Evolutionary conservation across 768 basidiomycete species (phyloP).

Genomic region (Pisolithus marmoratus): DNA sequence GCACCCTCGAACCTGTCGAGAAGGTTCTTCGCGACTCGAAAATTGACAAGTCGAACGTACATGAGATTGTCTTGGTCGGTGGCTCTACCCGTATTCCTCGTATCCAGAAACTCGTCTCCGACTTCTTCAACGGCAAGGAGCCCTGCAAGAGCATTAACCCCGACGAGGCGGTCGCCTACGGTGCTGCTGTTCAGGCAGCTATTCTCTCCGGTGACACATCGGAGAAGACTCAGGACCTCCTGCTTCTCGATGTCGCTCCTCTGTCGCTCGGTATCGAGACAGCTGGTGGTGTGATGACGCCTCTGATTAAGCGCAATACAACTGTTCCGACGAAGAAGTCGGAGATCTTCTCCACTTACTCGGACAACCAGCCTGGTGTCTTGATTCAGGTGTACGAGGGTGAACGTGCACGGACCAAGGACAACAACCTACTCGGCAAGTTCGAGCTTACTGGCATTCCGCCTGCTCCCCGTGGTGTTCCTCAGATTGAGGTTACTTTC

Average conservation of each 20-base stretch:
- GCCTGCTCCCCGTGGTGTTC: slow-evolving; percentile 95
- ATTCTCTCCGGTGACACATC: slow-evolving; percentile 97
- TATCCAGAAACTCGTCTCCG: slow-evolving; percentile 94
- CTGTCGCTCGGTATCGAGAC: slow-evolving; percentile 95
- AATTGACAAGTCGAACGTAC: slow-evolving; percentile 92
- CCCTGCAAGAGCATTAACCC: slow-evolving; percentile 99
- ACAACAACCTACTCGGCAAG: slow-evolving; percentile 98
- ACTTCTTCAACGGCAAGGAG: slow-evolving; percentile 98
- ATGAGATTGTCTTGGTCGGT: slow-evolving; percentile 97
- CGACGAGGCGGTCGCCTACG: slow-evolving; percentile 97
- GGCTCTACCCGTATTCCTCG: slow-evolving; percentile 98
- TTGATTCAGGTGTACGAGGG: slow-evolving; percentile 98
- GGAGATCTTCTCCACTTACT: slow-evolving; percentile 97
- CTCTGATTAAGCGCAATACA: slow-evolving; percentile 97
- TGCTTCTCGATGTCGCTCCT: slow-evolving; percentile 91
- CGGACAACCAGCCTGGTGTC: slow-evolving; percentile 98
- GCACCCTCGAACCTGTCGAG: slow-evolving; percentile 92
- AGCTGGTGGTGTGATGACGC: slow-evolving; percentile 98
- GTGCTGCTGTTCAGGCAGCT: slow-evolving; percentile 97
- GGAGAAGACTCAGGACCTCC: slow-evolving; percentile 94
- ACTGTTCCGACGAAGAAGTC: slow-evolving; percentile 99
- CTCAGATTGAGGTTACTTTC: slow-evolving; percentile 96
- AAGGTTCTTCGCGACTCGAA: slow-evolving; percentile 97
- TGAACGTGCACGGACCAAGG: slow-evolving; percentile 96
- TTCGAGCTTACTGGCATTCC: slow-evolving; percentile 97